Percentiles rank a stretch among this genome's conserved stretches.
These are phyloP conservation scores for Claviceps monticola DNA, from an alignment of 2,329 filamentous ascomycete genomes.

Conservation along the genomic window DNA sequence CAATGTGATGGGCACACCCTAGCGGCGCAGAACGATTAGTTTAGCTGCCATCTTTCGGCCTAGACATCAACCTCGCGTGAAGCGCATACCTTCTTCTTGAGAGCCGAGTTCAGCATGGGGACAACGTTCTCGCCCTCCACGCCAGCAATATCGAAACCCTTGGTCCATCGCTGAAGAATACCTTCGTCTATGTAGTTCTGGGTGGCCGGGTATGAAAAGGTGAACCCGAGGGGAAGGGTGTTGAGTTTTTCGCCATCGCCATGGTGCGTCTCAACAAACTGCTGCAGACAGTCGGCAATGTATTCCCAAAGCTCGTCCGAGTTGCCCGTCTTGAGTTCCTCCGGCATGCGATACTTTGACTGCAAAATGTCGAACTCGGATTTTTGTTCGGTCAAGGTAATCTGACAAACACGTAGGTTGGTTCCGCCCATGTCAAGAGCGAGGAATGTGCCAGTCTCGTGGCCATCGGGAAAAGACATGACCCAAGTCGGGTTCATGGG, in stretches of 20 bases:
- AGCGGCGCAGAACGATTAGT: neutral
- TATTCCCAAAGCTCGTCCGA: conserved; percentile 88
- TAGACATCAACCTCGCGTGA: neutral
- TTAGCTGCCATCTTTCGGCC: neutral
- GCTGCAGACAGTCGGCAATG: conserved; percentile 80
- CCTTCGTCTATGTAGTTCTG: conserved; percentile 91
- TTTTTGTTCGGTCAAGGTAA: conserved; percentile 73
- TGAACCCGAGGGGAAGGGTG: conserved; percentile 74
- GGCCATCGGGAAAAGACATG: conserved; percentile 72
- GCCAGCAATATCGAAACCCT: conserved; percentile 87
- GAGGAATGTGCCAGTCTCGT: conserved; percentile 77
- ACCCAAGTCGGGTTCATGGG: conserved; percentile 99
- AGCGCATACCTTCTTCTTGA: conserved; percentile 39
- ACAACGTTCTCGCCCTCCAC: conserved; percentile 88
- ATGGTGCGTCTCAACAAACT: conserved; percentile 81
- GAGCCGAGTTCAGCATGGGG: conserved; percentile 68
- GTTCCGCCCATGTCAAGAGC: conserved; percentile 94
- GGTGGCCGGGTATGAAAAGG: conserved; percentile 88
- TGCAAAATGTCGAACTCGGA: conserved; percentile 91
- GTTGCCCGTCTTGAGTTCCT: conserved; percentile 76
- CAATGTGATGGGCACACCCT: conserved; percentile 84
- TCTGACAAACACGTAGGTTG: conserved; percentile 88
- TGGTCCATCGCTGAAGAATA: conserved; percentile 89
- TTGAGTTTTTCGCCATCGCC: conserved; percentile 47
- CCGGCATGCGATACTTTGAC: conserved; percentile 89